Conservation (phyloP, 345 rosid species). For the Syzygium oleosum region DNA sequence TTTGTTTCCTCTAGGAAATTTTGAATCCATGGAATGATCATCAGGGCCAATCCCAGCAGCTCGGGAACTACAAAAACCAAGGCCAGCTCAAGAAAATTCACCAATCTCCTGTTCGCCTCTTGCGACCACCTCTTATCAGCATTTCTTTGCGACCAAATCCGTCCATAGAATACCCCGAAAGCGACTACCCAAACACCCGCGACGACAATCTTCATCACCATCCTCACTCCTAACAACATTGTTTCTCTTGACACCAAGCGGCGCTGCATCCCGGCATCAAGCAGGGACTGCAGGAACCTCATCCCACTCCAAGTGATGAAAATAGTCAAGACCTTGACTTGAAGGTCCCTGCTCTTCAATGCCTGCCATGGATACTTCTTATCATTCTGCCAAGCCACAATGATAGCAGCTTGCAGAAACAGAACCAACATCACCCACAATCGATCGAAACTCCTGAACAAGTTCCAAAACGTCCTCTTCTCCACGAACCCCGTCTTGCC, state of each 20-base stretch:
- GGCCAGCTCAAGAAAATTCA: constrained; percentile 56
- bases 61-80: constrained; percentile 62
- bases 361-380: constrained; percentile 41
- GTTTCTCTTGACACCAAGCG: constrained; percentile 64
- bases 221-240: constrained; percentile 47
- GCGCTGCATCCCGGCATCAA: constrained; percentile 84
- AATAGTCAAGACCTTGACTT: constrained; percentile 65
- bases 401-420: constrained; percentile 61
- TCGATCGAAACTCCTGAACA: constrained; percentile 72
- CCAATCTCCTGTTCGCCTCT: constrained; percentile 54
- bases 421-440: constrained; percentile 69
- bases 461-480: constrained; percentile 76
- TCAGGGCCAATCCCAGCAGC: constrained; percentile 54
- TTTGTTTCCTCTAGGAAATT: constrained; percentile 63
- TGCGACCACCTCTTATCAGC: constrained; percentile 41
- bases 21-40: constrained; percentile 76
- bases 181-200: constrained; percentile 60
- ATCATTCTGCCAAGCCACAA: constrained; percentile 64
- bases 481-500: constrained; percentile 91
- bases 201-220: constrained; percentile 57
- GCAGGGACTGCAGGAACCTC: constrained; percentile 61
- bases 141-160: constrained; percentile 76
- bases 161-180: constrained; percentile 58
- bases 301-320: constrained; percentile 78
- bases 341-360: constrained; percentile 35